Evolutionary conservation across 1,139 yeast species (phyloP).

Genomic region (Yamadazyma diospyri): DNA sequence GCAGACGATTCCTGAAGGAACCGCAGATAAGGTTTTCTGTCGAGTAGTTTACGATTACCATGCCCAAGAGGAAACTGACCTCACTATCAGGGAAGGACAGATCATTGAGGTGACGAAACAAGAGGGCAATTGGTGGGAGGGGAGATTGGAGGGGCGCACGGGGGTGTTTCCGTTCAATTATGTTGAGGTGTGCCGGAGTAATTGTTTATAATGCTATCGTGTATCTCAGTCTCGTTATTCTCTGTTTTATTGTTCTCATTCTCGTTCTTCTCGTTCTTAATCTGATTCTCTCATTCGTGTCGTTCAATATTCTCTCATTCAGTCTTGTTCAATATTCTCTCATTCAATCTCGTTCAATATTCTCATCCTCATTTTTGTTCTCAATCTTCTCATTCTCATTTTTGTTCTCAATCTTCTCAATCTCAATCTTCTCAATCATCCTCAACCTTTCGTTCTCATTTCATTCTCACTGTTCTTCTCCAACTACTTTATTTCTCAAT

Average conservation of each 20-base stretch:
- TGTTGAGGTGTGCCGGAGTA: conserved; percentile 22
- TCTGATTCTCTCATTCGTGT: not conserved
- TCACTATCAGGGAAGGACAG: conserved; percentile 49
- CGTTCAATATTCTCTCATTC: too few relatives aligned
- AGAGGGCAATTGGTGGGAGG: conserved; percentile 60
- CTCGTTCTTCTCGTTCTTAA: too few relatives aligned
- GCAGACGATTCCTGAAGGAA: not conserved
- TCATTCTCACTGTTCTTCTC: too few relatives aligned
- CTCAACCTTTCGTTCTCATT: too few relatives aligned
- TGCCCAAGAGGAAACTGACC: conserved; percentile 41
- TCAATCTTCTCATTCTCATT: too few relatives aligned
- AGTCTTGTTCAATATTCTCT: too few relatives aligned
- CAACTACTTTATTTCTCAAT: too few relatives aligned
- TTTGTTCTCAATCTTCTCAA: too few relatives aligned
- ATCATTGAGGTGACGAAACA: conserved; percentile 39
- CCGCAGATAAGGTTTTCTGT: conserved; percentile 16
- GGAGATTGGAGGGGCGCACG: conserved; percentile 41
- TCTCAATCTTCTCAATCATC: too few relatives aligned
- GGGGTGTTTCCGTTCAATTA: conserved; percentile 60
- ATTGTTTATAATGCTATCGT: not conserved
- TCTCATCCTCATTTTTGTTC: too few relatives aligned
- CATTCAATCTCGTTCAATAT: too few relatives aligned
- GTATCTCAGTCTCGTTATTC: too few relatives aligned
- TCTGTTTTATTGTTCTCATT: not conserved
- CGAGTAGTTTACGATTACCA: conserved; percentile 31